Base-by-base conservation (phyloP, 495 filamentous ascomycete genomes). In the Monascus purpureus region DNA sequence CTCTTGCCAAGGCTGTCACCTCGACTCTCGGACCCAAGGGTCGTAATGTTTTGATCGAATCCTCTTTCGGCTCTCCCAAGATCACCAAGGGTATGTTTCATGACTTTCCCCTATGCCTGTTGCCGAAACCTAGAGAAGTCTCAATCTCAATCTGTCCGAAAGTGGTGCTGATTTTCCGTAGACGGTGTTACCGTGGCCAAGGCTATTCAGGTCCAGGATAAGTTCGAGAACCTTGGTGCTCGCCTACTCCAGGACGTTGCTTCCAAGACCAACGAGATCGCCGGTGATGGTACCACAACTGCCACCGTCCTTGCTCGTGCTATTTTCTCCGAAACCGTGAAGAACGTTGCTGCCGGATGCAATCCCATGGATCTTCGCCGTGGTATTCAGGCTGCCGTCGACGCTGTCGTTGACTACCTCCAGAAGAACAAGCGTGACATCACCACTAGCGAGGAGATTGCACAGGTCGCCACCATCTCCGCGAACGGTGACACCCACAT, bases 321-420 rank as follows among this genome's bases (percentile, higher is more conserved):
- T 52, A 97, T 97, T 67, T 97, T 97, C 73, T 90, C 90, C 57
- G 92, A 96, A 72, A 95, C 87, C 28, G 90, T 96, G 52, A 96
- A 96, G 77, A 97, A 97, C 60, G 90, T 97, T 42, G 90, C 90
- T 42, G 92, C 90, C 36, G 90, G 90, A 42, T 97, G 92, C 79
- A 97, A 96, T 68, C 90, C 90, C 37, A 97, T 97, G 90, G 90
- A 97, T 57, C 75, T 97, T 42, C 76, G 90, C 52, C 75, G 90
- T 45, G 90, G 90, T 54, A 95, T 87, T 41, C 90, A 97, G 65
- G 82, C 88, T 42, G 90, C 88, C 27, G 88, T 96, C 35, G 84
- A 93, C 18, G 79, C 86, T 37, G 90, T 92, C 33, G 85, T 96
- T 34, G 73, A 90, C 49, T 97, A 84, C 63, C 72, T 97, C 41